phyloP scores from a whole-genome alignment of 331 rosid species.

The Stylosanthes scabra region DNA sequence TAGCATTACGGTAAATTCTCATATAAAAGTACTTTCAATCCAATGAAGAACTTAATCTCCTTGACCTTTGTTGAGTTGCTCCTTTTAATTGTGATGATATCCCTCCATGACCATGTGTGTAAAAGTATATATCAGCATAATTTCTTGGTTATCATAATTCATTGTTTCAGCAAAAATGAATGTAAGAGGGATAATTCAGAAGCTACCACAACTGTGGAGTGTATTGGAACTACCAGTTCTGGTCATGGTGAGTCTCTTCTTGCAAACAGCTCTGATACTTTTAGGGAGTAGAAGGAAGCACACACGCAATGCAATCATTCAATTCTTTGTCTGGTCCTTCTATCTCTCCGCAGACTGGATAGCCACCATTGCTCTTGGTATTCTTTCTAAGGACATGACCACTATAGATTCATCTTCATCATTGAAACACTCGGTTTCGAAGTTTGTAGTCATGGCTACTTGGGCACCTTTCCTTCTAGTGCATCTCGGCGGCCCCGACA shows the following conservation, averaged over 20 bases:
- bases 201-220: constrained; percentile 22
- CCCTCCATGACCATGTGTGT: too few relatives aligned
- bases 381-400: constrained; percentile 34
- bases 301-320: neutral
- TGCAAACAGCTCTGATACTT: constrained; percentile 35
- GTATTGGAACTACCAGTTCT: constrained; percentile 38
- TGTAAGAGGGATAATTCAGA: neutral
- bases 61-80: too few relatives aligned
- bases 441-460: constrained; percentile 13
- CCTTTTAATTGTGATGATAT: too few relatives aligned
- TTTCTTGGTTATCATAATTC: too few relatives aligned
- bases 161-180: neutral
- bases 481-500: constrained; percentile 63
- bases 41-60: too few relatives aligned
- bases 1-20: too few relatives aligned
- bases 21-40: too few relatives aligned
- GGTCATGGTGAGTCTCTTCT: constrained; percentile 25
- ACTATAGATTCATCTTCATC: neutral
- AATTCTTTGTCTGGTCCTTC: constrained; percentile 29
- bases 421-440: neutral
- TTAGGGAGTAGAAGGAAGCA: constrained; percentile 42
- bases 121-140: too few relatives aligned
- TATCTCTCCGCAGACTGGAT: constrained; percentile 47
- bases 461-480: constrained; percentile 63
- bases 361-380: constrained; percentile 37